These are phyloP conservation scores for Cercospora canescens DNA, from an alignment of 2,329 filamentous ascomycete genomes.

Conservation along the genomic window DNA sequence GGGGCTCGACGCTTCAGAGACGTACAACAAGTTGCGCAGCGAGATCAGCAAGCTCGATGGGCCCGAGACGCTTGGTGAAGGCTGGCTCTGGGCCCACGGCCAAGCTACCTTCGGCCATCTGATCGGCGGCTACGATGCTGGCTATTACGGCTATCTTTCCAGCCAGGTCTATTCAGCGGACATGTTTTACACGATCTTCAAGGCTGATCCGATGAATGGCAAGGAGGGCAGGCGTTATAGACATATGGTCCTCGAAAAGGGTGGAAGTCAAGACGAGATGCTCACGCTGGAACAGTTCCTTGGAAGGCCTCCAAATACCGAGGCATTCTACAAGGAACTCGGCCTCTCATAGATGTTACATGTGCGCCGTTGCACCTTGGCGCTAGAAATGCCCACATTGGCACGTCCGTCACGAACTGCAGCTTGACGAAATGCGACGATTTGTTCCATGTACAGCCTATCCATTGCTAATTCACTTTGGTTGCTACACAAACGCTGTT, in stretches of 20 bases:
- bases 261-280: conserved; percentile 80
- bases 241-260: conserved; percentile 74
- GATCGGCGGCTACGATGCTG: conserved; percentile 81
- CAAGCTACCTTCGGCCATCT: conserved; percentile 80
- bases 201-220: conserved; percentile 74
- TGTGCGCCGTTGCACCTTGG: background rate
- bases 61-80: conserved; percentile 64
- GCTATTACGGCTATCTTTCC: conserved; percentile 70
- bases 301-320: conserved; percentile 71
- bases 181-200: conserved; percentile 83
- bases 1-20: conserved; percentile 61
- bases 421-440: background rate
- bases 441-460: background rate
- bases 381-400: background rate
- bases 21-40: conserved; percentile 72
- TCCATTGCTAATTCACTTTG: background rate
- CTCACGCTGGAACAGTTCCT: conserved; percentile 75
- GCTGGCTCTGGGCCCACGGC: conserved; percentile 67
- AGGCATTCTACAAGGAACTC: conserved; percentile 78
- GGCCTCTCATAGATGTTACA: conserved; percentile 45
- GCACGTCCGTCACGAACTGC: background rate
- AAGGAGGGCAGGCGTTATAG: conserved; percentile 74
- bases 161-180: conserved; percentile 81
- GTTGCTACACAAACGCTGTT: background rate
- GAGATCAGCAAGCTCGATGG: conserved; percentile 74